These are phyloP conservation scores for Rhododendron ovatum DNA, from an alignment of 148 eudicot species.

Conservation along the genomic window DNA sequence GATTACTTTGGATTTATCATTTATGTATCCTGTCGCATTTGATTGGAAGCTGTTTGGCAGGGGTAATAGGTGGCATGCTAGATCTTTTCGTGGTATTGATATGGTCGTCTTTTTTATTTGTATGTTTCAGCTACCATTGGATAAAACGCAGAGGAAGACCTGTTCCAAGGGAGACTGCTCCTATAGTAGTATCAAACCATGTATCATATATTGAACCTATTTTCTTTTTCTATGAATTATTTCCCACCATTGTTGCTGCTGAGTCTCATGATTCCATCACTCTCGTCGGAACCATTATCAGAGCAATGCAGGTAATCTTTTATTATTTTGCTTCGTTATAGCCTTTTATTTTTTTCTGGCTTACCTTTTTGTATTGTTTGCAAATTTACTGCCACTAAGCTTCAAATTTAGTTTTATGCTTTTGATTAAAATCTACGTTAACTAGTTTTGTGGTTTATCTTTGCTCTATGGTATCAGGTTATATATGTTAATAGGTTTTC, in stretches of 20 bases:
- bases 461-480: slow-evolving; percentile 43
- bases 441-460: not conserved
- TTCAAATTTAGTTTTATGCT: not conserved
- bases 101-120: not conserved
- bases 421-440: not conserved
- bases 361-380: not conserved
- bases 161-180: slow-evolving; percentile 86
- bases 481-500: slow-evolving; percentile 90
- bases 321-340: not conserved
- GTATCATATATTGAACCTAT: slow-evolving; percentile 93
- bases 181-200: slow-evolving; percentile 90
- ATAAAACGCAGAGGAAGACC: slow-evolving; percentile 82
- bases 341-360: not conserved
- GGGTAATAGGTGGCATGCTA: no score
- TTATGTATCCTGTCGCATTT: no score
- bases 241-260: slow-evolving; percentile 82
- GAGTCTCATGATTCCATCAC: slow-evolving; percentile 95
- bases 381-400: not conserved
- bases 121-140: slow-evolving; percentile 76
- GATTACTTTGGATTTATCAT: no score
- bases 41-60: no score
- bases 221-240: slow-evolving; percentile 86
- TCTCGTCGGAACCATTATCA: slow-evolving; percentile 82
- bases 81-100: no score
- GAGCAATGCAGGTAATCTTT: slow-evolving; percentile 90